phyloP scores from a whole-genome alignment of 768 basidiomycete genomes.

The Trametes coccinea region DNA sequence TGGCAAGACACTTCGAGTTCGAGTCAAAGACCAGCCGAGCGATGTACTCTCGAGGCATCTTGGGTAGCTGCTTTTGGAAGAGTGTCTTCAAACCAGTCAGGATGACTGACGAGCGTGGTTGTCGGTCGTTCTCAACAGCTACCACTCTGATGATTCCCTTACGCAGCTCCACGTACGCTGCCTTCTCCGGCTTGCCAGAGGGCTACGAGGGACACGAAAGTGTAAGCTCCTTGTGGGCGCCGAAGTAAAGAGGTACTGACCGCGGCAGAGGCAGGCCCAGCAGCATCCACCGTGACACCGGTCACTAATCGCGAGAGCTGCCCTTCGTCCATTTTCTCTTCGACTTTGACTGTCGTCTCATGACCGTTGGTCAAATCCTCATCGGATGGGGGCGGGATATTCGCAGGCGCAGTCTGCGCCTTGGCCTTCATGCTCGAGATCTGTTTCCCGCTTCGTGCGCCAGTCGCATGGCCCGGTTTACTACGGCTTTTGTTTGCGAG shows the following conservation, averaged over 20 bases:
- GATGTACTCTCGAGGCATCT: constrained; percentile 99
- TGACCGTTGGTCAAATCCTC: constrained; percentile 45
- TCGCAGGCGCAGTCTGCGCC: constrained; percentile 54
- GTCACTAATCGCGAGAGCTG: constrained; percentile 77
- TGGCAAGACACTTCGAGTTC: constrained; percentile 91
- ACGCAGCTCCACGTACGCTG: constrained; percentile 76
- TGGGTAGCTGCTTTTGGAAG: constrained; percentile 95
- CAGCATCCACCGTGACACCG: constrained; percentile 76
- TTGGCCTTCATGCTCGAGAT: constrained; percentile 60
- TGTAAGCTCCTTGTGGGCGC: not conserved
- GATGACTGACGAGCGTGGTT: constrained; percentile 77
- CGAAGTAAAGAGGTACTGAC: constrained; percentile 37
- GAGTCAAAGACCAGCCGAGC: constrained; percentile 91
- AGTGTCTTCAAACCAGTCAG: constrained; percentile 95
- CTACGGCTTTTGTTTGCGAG: constrained; percentile 9
- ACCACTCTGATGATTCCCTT: constrained; percentile 81
- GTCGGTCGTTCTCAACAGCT: constrained; percentile 80
- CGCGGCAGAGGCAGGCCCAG: constrained; percentile 44
- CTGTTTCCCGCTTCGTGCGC: constrained; percentile 51
- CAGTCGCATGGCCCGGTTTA: constrained; percentile 8
- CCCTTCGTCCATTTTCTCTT: constrained; percentile 78
- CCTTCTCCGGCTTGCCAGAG: constrained; percentile 66
- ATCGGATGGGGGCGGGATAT: constrained; percentile 42
- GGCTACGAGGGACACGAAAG: constrained; percentile 39
- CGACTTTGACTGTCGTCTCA: constrained; percentile 61